These are phyloP conservation scores for Penicillium sp. DNA, from an alignment of 2,329 filamentous ascomycete genomes.

Conservation along the genomic window DNA sequence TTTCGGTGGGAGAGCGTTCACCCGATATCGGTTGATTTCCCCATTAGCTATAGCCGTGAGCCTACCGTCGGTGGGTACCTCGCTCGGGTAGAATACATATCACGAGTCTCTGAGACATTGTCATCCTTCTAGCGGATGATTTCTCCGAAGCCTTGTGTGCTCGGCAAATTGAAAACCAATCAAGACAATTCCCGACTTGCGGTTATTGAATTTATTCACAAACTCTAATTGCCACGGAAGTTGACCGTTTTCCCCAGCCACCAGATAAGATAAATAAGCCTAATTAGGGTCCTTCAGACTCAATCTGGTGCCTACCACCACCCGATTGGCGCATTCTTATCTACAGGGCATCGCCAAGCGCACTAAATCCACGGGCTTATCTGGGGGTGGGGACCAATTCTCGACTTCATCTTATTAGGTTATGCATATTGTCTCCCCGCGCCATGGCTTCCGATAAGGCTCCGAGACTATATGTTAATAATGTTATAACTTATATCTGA, in stretches of 20 bases:
- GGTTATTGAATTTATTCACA: background rate
- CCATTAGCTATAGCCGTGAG: background rate
- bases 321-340: conserved; percentile 5
- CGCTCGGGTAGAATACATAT: background rate
- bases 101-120: background rate
- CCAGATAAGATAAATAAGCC: background rate
- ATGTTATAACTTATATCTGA: background rate
- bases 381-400: background rate
- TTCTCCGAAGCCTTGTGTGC: background rate
- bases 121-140: background rate
- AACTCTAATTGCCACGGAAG: background rate
- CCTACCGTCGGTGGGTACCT: background rate
- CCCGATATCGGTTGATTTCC: background rate
- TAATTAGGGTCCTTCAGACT: background rate
- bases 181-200: background rate
- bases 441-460: background rate
- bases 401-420: background rate
- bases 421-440: background rate
- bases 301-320: background rate
- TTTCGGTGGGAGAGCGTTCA: background rate
- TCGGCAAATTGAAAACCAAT: background rate
- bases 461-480: background rate
- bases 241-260: background rate
- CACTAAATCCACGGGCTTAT: background rate
- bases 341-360: background rate